Evolutionary conservation across 768 basidiomycete genomes (phyloP), one percentile per base, ranked within the genome.

Genomic region (Agaricus bisporus): DNA sequence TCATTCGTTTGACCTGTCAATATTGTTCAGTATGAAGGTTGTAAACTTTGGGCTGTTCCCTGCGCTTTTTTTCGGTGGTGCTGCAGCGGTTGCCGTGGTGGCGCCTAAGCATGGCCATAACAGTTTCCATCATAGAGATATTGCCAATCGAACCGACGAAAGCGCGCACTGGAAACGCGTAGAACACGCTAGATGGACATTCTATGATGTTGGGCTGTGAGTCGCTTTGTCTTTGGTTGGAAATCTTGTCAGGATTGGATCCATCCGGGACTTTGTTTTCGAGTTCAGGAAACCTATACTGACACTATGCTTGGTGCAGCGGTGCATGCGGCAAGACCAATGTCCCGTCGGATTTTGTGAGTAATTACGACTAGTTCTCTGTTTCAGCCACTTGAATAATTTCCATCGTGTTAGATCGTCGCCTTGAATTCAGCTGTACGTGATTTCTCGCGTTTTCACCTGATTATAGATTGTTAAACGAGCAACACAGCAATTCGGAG

Each of bases 401-500:
- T 12, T 32, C 32, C 8, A 29, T 17, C 32, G 1, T 32, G 2
- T 17, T 29, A 68, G 68, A 67, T 68, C 48, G 69, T 69, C 35
- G 68, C 68, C 15, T 58, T 70, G 35, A 65, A 64, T 45, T 43
- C 53, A 9, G 56, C 58, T 39, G 55, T 58, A 32, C 2, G 8
- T 7, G 8, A 1, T 11, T 32, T 32, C 32, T 3, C 32, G 32
- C 32, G 32, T 32, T 32, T 29, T 10, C n/a, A n/a, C 32, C 32
- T 32, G 11, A 11, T 32, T 11, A 2, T 2, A 32, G 11, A 8
- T 32, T 32, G 32, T 32, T 32, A 11, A 32, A 7, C 7, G 8
- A 7, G 32, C 32, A 32, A 36, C 22, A 35, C 28, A 56, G 51
- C 51, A 56, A 57, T 88, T 68, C 59, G 85, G 85, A 14, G 56